Percentiles rank a stretch among this genome's conserved stretches.
Evolutionary conservation across 2,329 filamentous ascomycete genomes (phyloP).

Genomic region (Akanthomyces uredinophilus): DNA sequence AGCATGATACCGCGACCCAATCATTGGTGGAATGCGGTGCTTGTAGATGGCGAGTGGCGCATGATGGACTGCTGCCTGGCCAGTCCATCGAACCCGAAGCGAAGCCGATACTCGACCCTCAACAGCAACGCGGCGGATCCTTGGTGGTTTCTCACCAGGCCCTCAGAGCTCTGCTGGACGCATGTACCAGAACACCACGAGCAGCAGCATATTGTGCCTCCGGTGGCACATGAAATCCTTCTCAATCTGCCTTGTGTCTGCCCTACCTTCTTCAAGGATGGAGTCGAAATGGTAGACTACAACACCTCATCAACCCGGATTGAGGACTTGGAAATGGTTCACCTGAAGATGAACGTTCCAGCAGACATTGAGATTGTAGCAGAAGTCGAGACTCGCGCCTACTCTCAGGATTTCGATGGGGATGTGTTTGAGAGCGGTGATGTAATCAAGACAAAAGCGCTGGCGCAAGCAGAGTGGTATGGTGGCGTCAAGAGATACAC

Average conservation of each 20-base stretch:
- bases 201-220: slow-evolving; percentile 90
- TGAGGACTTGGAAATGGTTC: slow-evolving; percentile 89
- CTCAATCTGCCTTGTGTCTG: slow-evolving; percentile 81
- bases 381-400: slow-evolving; percentile 81
- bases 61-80: slow-evolving; percentile 93
- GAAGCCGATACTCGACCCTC: slow-evolving; percentile 69
- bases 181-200: slow-evolving; percentile 83
- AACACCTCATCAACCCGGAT: slow-evolving; percentile 82
- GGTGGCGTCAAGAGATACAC: slow-evolving; percentile 84
- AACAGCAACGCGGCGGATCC: slow-evolving; percentile 67
- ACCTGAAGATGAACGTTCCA: slow-evolving; percentile 82
- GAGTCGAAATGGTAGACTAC: slow-evolving; percentile 76
- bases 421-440: slow-evolving; percentile 93
- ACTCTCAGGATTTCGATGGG: slow-evolving; percentile 77
- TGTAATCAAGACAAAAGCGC: slow-evolving; percentile 73
- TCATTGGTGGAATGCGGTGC: slow-evolving; percentile 95
- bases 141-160: slow-evolving; percentile 92
- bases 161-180: slow-evolving; percentile 89
- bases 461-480: slow-evolving; percentile 90
- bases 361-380: slow-evolving; percentile 87
- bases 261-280: slow-evolving; percentile 81
- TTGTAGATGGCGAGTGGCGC: slow-evolving; percentile 93
- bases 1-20: slow-evolving; percentile 82
- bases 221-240: slow-evolving; percentile 78
- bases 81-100: slow-evolving; percentile 80